phyloP scores from a whole-genome alignment of 768 basidiomycete species.

The Lactifluus rugatus region DNA sequence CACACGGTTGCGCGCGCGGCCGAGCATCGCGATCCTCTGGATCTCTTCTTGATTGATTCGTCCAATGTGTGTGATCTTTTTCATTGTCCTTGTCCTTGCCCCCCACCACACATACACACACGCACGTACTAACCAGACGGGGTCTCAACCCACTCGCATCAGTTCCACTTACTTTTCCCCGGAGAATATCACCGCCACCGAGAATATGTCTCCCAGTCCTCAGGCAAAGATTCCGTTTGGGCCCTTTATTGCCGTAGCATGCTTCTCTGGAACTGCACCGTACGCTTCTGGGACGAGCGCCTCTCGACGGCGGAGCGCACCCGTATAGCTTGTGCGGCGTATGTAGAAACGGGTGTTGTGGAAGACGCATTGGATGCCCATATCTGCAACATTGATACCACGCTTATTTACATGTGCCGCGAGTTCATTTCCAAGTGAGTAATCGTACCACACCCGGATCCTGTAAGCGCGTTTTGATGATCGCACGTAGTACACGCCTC shows the following conservation, averaged over 20 bases:
- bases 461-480: not conserved
- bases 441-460: not conserved
- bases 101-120: not conserved
- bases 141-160: not conserved
- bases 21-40: constrained; percentile 46
- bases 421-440: constrained; percentile 19
- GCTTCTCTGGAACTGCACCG: constrained; percentile 70
- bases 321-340: constrained; percentile 50
- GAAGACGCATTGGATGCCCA: constrained; percentile 61
- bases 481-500: constrained; percentile 12
- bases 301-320: constrained; percentile 44
- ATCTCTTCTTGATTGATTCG: constrained; percentile 53
- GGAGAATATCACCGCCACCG: constrained; percentile 54
- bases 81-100: not conserved
- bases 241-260: constrained; percentile 74
- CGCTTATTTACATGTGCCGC: constrained; percentile 29
- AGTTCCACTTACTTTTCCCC: constrained; percentile 65
- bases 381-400: constrained; percentile 59
- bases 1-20: constrained; percentile 62
- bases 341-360: constrained; percentile 56
- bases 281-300: constrained; percentile 37
- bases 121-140: not conserved
- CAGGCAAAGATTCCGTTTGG: constrained; percentile 73
- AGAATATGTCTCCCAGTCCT: constrained; percentile 34
- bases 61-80: constrained; percentile 42